Conservation (phyloP, 1,139 yeast genomes). For the Komagataea norvegica region DNA sequence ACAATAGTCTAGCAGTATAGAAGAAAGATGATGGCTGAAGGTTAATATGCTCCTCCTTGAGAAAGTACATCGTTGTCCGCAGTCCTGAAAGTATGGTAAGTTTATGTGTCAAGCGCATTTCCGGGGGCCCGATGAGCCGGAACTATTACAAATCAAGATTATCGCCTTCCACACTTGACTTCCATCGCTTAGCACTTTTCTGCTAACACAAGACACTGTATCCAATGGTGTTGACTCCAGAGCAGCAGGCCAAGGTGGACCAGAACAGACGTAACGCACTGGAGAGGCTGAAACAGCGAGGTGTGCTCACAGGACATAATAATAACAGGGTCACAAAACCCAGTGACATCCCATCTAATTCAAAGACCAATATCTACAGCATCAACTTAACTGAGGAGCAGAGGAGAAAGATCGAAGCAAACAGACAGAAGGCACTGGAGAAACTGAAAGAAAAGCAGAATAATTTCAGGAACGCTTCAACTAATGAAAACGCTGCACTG, state of each 20-base stretch:
- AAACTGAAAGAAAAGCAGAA: slow-evolving; percentile 37
- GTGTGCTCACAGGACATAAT: slow-evolving; percentile 25
- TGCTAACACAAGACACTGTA: background rate
- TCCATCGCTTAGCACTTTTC: no score
- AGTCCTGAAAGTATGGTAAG: background rate
- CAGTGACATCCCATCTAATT: slow-evolving; percentile 19
- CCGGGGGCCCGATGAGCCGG: slow-evolving; percentile 1
- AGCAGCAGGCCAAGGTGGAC: slow-evolving; percentile 32
- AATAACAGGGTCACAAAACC: slow-evolving; percentile 21
- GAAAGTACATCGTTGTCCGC: background rate
- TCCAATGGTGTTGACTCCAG: slow-evolving; percentile 21
- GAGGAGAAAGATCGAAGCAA: slow-evolving; percentile 46
- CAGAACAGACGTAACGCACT: slow-evolving; percentile 56
- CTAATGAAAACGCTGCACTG: slow-evolving; percentile 16
- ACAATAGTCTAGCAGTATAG: no score
- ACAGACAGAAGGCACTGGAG: slow-evolving; percentile 55
- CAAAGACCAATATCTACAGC: slow-evolving; percentile 23
- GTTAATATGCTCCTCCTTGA: background rate
- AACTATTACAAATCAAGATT: no score
- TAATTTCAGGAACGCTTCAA: slow-evolving; percentile 28
- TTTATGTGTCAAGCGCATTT: background rate
- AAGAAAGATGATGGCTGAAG: no score
- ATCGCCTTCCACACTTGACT: background rate
- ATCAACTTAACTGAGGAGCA: slow-evolving; percentile 48
- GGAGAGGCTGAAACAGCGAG: slow-evolving; percentile 49